Base-by-base conservation (phyloP, 768 basidiomycete species). In the Macrolepiota dolichaula region DNA sequence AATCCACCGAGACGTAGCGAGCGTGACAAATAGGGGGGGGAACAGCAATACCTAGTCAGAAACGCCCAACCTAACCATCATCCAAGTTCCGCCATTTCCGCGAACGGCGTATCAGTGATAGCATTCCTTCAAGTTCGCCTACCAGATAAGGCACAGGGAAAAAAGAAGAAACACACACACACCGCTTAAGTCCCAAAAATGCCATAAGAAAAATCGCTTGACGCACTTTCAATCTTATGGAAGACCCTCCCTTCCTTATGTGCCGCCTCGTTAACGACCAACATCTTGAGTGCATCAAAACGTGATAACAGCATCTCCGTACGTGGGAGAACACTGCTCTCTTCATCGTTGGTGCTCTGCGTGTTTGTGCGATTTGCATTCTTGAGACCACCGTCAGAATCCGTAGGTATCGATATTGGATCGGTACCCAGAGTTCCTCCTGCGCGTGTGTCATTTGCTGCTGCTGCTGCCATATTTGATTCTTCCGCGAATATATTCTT, bases 401-500 rank as follows among this genome's bases (percentile, higher is more conserved):
- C 7, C n/a, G 19, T 17, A 17, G 9, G 42, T n/a, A n/a, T 44
- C 15, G 42, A 44, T 44, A 36, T 19, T 38, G 52, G 19, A 54
- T 38, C 19, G 2, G 35, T 37, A 38, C 52, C 37, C 36, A 24
- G 36, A 29, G 52, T 24, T 29, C 22, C 35, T 24, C 36, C 32
- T 25, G 52, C 22, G 4, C 12, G 22, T 36, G 13, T 22, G 19
- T 54, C 37, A 38, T 19, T 19, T 29, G 35, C 19, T 37, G 37
- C 24, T 22, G 24, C 12, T n/a, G 11, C 37, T 25, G n/a, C n/a
- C n/a, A n/a, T n/a, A n/a, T n/a, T n/a, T n/a, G 52, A 38, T 25
- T 52, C 51, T 7, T 50, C 76, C 0, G 81, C 76, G 44, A 78
- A 79, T 24, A 89, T 81, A 17, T 70, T 75, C 65, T 87, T 85